phyloP scores from a whole-genome alignment of 1,284 basidiomycete genomes.

The Sanghuangporus baumii region DNA sequence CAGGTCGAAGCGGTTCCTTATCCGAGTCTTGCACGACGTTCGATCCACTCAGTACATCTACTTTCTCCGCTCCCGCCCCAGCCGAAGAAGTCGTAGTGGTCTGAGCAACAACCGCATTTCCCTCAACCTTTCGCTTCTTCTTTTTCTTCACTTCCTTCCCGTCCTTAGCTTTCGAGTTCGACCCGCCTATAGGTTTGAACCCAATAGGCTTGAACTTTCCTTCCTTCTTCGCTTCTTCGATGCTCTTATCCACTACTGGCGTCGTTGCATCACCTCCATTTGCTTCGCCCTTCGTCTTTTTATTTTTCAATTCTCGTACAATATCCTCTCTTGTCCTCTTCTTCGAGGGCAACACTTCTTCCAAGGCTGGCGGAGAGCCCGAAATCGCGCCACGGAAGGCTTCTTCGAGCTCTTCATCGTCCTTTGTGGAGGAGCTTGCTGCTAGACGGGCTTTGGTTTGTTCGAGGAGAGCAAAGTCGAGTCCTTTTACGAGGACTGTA shows the following conservation, averaged over 20 bases:
- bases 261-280: conserved; percentile 19
- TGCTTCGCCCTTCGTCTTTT: conserved; percentile 33
- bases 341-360: conserved; percentile 30
- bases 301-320: conserved; percentile 65
- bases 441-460: conserved; percentile 69
- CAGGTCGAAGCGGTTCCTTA: neutral
- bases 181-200: conserved; percentile 54
- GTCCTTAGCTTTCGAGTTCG: conserved; percentile 33
- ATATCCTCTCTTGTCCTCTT: conserved; percentile 74
- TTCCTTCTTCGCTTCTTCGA: conserved; percentile 51
- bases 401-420: conserved; percentile 75
- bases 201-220: conserved; percentile 81
- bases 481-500: conserved; percentile 84
- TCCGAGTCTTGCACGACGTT: neutral
- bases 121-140: conserved; percentile 37
- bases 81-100: conserved; percentile 19
- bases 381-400: conserved; percentile 45
- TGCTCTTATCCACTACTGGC: conserved; percentile 27
- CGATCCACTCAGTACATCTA: neutral
- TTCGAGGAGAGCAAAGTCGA: conserved; percentile 82
- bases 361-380: conserved; percentile 17
- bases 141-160: conserved; percentile 51
- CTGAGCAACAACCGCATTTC: conserved; percentile 28
- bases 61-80: neutral
- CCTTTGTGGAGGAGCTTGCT: conserved; percentile 47